These are phyloP conservation scores for Pyrenopolyporus hunteri DNA, from an alignment of 495 filamentous ascomycete genomes.

Conservation along the genomic window DNA sequence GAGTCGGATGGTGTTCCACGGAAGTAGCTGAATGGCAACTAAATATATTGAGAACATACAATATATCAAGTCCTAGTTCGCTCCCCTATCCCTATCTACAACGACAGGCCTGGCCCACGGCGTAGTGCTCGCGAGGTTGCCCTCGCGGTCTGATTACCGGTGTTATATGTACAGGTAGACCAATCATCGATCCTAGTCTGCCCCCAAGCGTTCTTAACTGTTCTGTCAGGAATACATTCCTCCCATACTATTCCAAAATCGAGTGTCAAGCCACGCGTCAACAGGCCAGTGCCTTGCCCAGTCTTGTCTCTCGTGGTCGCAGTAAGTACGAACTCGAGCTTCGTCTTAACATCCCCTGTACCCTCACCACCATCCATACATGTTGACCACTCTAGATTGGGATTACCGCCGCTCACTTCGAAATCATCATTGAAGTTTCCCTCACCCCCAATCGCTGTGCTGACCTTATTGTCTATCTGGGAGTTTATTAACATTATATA, in stretches of 20 bases:
- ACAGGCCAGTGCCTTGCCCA: slow-evolving; percentile 19
- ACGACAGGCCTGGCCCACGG: slow-evolving; percentile 2
- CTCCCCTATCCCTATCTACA: neutral
- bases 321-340: slow-evolving; percentile 18
- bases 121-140: neutral
- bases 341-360: slow-evolving; percentile 31
- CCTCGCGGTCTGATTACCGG: slow-evolving; percentile 9
- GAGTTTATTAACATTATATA: neutral
- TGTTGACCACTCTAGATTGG: slow-evolving; percentile 29
- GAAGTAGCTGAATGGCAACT: too few species aligned
- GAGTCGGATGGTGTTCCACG: too few species aligned
- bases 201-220: slow-evolving; percentile 24
- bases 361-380: slow-evolving; percentile 36
- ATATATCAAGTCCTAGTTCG: neutral
- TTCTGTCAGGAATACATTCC: slow-evolving; percentile 17
- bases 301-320: slow-evolving; percentile 33
- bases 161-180: slow-evolving; percentile 31
- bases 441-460: slow-evolving; percentile 20
- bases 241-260: slow-evolving; percentile 33
- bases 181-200: slow-evolving; percentile 29
- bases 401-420: slow-evolving; percentile 2
- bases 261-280: slow-evolving; percentile 21
- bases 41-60: too few species aligned
- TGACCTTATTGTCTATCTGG: slow-evolving; percentile 19
- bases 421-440: slow-evolving; percentile 29